phyloP scores from a whole-genome alignment of 495 filamentous ascomycete genomes.

The Evernia prunastri region DNA sequence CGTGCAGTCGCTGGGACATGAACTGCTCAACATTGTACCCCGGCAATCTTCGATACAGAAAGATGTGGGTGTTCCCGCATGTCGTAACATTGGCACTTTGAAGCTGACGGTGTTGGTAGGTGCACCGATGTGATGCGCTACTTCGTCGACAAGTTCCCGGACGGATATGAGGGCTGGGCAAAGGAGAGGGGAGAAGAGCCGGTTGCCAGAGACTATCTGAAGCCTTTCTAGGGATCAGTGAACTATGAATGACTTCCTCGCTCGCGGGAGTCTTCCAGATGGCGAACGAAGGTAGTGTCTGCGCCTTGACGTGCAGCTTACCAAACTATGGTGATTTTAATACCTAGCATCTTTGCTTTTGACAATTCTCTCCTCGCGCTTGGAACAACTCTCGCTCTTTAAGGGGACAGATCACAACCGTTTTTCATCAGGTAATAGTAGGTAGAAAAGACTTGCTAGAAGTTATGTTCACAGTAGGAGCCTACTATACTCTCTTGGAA shows the following conservation, averaged over 20 bases:
- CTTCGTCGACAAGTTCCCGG: slow-evolving; percentile 19
- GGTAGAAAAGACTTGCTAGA: no score
- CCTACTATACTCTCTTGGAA: no score
- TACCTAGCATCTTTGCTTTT: neutral
- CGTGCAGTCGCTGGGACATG: slow-evolving; percentile 17
- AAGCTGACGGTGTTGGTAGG: slow-evolving; percentile 8
- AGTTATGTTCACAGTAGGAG: no score
- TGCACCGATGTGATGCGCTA: slow-evolving; percentile 20
- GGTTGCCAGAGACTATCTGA: neutral
- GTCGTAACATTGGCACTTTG: no score
- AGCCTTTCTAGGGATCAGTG: neutral
- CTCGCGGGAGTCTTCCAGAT: neutral
- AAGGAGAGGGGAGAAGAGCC: slow-evolving; percentile 13
- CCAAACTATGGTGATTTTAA: neutral
- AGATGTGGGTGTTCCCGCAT: slow-evolving; percentile 12
- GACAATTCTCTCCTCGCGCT: no score
- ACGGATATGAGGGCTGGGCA: slow-evolving; percentile 26
- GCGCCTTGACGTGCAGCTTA: neutral
- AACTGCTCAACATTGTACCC: slow-evolving; percentile 20
- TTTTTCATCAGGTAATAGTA: no score
- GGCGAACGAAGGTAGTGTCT: neutral
- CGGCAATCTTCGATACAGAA: slow-evolving; percentile 24
- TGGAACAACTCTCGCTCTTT: no score
- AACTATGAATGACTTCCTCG: neutral
- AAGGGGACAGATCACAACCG: no score